Conservation (phyloP, 371 early-diverging fungal genomes). For the Dinochytrium kinnereticum region DNA sequence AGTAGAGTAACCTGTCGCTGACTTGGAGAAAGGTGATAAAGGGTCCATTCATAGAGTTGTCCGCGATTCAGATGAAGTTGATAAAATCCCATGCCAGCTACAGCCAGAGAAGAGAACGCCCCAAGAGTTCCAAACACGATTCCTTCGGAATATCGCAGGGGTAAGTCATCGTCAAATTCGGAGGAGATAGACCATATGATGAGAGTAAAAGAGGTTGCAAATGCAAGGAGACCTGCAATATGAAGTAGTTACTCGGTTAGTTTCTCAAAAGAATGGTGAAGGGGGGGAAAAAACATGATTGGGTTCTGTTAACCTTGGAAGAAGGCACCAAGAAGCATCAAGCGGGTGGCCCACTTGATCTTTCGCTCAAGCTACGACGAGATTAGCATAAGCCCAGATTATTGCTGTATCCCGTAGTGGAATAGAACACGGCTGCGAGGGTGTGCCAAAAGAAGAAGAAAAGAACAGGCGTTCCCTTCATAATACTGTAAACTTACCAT, state of each 20-base stretch:
- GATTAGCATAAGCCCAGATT: not conserved
- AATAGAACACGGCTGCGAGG: no score
- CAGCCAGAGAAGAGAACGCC: slow-evolving; percentile 37
- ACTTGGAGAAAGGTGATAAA: slow-evolving; percentile 45
- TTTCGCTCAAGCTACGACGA: slow-evolving; percentile 44
- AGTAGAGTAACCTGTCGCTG: slow-evolving; percentile 54
- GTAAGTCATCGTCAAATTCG: not conserved
- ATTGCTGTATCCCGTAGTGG: no score
- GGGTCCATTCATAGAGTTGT: slow-evolving; percentile 42
- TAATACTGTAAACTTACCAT: slow-evolving; percentile 44
- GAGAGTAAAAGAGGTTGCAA: slow-evolving; percentile 20
- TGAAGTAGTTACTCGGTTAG: not conserved
- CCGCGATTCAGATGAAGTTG: slow-evolving; percentile 43
- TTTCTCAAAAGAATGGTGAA: not conserved
- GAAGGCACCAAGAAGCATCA: slow-evolving; percentile 45
- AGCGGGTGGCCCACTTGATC: slow-evolving; percentile 57
- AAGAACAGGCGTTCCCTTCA: not conserved
- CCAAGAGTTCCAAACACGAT: slow-evolving; percentile 36
- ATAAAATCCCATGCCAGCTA: slow-evolving; percentile 32
- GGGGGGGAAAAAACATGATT: not conserved
- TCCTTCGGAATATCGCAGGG: slow-evolving; percentile 38
- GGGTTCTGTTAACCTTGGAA: slow-evolving; percentile 40
- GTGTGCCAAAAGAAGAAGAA: no score
- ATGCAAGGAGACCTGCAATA: slow-evolving; percentile 26
- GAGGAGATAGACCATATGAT: not conserved